These are phyloP conservation scores for Simplicillium aogashimaense DNA, from an alignment of 2,329 filamentous ascomycete species.

Conservation along the genomic window DNA sequence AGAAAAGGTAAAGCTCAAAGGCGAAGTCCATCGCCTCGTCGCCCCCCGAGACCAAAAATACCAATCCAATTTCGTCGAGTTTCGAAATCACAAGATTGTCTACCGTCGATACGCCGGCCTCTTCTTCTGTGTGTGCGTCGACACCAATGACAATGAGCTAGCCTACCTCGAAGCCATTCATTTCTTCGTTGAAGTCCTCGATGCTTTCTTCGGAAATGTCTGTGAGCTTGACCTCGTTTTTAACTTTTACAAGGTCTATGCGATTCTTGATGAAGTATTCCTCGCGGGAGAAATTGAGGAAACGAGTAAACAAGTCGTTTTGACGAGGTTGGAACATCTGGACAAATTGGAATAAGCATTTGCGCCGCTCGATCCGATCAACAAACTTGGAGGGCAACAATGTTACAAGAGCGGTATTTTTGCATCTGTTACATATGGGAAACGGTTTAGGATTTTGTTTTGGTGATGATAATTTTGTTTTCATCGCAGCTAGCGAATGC, in stretches of 20 bases:
- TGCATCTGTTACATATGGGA: too few relatives aligned
- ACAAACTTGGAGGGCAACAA: not conserved
- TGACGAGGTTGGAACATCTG: conserved; percentile 87
- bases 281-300: conserved; percentile 96
- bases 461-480: too few relatives aligned
- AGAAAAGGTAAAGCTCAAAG: conserved; percentile 98
- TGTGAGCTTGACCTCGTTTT: conserved; percentile 91
- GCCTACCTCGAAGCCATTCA: conserved; percentile 96
- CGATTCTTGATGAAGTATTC: conserved; percentile 97
- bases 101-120: conserved; percentile 95
- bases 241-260: conserved; percentile 85
- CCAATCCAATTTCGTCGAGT: conserved; percentile 98
- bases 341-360: conserved; percentile 75
- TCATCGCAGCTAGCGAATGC: too few relatives aligned
- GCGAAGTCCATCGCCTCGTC: conserved; percentile 96
- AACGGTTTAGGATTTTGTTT: too few relatives aligned
- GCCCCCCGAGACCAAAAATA: conserved; percentile 98
- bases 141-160: conserved; percentile 97
- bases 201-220: conserved; percentile 98
- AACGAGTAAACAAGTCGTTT: conserved; percentile 94
- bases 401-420: too few relatives aligned
- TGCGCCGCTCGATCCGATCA: not conserved
- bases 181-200: conserved; percentile 98
- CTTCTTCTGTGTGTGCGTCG: conserved; percentile 98
- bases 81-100: conserved; percentile 89